phyloP scores from a whole-genome alignment of 1,284 basidiomycete genomes.

The Chalciporus sp. region DNA sequence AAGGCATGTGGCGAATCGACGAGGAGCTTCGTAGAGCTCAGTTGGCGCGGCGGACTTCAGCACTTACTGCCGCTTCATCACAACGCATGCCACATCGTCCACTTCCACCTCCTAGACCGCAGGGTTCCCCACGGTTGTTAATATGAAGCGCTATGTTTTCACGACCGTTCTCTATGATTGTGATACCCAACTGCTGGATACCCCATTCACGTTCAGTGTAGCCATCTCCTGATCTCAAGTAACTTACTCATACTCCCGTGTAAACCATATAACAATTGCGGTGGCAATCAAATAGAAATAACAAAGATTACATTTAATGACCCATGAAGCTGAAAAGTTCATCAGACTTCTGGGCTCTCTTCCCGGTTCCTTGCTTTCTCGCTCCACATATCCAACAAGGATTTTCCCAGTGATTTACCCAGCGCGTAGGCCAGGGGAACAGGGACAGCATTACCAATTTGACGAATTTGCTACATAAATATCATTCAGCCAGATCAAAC shows the following conservation, averaged over 20 bases:
- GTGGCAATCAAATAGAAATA: background rate
- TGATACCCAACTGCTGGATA: constrained; percentile 26
- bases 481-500: background rate
- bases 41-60: constrained; percentile 41
- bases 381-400: constrained; percentile 48
- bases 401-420: constrained; percentile 57
- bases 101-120: constrained; percentile 22
- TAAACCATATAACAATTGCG: background rate
- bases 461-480: constrained; percentile 57
- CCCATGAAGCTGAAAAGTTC: background rate
- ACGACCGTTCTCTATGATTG: background rate
- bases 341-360: constrained; percentile 47
- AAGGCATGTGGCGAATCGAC: constrained; percentile 84
- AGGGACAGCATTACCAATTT: constrained; percentile 77
- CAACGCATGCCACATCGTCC: constrained; percentile 39
- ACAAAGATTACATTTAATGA: background rate
- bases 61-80: constrained; percentile 37
- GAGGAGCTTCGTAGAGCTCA: constrained; percentile 73
- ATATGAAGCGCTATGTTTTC: constrained; percentile 7
- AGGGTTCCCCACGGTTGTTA: constrained; percentile 14
- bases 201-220: constrained; percentile 12
- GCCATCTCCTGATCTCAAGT: constrained; percentile 5
- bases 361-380: constrained; percentile 36
- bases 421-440: constrained; percentile 64
- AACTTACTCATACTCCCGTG: constrained; percentile 17